These are phyloP conservation scores for Laetiporus sulphureus DNA, from an alignment of 1,284 basidiomycete genomes.

Conservation along the genomic window DNA sequence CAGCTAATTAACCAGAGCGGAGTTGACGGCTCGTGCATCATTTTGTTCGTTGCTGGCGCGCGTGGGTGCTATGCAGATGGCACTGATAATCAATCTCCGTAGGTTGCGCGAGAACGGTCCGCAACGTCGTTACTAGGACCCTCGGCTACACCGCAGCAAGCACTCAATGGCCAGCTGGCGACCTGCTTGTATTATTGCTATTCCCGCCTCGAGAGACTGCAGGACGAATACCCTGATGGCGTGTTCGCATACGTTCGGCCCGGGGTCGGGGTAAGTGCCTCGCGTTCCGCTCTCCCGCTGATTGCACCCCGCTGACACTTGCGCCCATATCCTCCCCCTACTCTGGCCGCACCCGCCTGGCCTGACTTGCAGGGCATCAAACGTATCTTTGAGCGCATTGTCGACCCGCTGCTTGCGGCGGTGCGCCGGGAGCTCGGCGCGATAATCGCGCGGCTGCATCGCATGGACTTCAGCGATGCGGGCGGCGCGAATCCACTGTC, in stretches of 20 bases:
- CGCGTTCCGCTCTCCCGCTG: too few relatives aligned
- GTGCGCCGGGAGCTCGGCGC: slow-evolving; percentile 75
- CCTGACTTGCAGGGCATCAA: slow-evolving; percentile 65
- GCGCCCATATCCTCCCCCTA: too few relatives aligned
- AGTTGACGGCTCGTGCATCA: not conserved
- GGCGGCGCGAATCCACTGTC: slow-evolving; percentile 56
- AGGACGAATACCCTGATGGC: slow-evolving; percentile 62
- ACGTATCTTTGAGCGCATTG: slow-evolving; percentile 52
- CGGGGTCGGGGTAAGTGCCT: slow-evolving; percentile 55
- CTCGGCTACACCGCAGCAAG: slow-evolving; percentile 70
- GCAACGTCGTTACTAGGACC: slow-evolving; percentile 74
- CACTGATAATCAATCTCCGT: slow-evolving; percentile 7
- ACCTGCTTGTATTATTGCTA: slow-evolving; percentile 78
- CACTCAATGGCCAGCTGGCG: slow-evolving; percentile 69
- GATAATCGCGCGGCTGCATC: slow-evolving; percentile 77
- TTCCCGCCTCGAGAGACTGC: slow-evolving; percentile 60
- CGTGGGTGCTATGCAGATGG: too few relatives aligned
- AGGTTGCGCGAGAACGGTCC: slow-evolving; percentile 75
- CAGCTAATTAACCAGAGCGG: too few relatives aligned
- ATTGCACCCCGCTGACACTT: too few relatives aligned
- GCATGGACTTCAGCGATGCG: slow-evolving; percentile 71
- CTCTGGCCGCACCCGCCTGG: too few relatives aligned
- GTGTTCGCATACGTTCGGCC: slow-evolving; percentile 58
- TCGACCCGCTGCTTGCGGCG: slow-evolving; percentile 65
- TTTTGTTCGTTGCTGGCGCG: slow-evolving; percentile 2